Base-by-base conservation (phyloP, 371 early-diverging fungal species). In the Mortierella sp. region DNA sequence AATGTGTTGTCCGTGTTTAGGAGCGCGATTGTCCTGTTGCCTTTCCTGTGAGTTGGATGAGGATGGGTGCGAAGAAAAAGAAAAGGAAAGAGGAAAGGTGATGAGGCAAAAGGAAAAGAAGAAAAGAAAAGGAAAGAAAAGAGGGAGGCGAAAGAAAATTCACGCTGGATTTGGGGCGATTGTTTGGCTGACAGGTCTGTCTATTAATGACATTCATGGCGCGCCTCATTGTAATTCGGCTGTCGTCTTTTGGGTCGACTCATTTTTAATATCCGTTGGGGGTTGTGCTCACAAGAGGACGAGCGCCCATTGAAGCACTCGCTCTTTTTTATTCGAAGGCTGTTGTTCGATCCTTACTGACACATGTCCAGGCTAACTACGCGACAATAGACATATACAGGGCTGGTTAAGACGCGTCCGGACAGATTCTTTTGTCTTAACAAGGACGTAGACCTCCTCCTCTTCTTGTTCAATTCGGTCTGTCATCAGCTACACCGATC, bases 191-290 rank as follows among this genome's bases (percentile, higher is more conserved):
- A 3, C 57, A 11, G 5, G 13, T 16, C 61, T 19, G 67, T 37
- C 40, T 67, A 67, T 67, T 24, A 67, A 19, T 67, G 37, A 37
- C 46, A n/a, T 24, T 70, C 71, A 16, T 43, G 50, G 50, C 37
- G 48, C 48, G 26, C 71, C 70, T 26, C 43, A 40, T 40, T 40
- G 4, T 71, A 26, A 50, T 46, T 46, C 48, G 46, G 46, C 71
- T 71, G 31, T 71, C 46, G 40, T 46, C 70, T 46, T 69, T 69
- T 19, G 26, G 28, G 11, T 48, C 19, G 72, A 48, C 72, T 71
- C 16, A 26, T 13, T 46, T 43, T 71, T 14, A 31, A 51, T 67
- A 21, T 19, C 34, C 67, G 43, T 40, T 34, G 14, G 19, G 16
- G 16, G 16, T 31, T 59, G 6, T 40, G 67, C 67, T 67, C 67